phyloP scores from a whole-genome alignment of 805 yeast species.

The Lipomyces yamadae region DNA sequence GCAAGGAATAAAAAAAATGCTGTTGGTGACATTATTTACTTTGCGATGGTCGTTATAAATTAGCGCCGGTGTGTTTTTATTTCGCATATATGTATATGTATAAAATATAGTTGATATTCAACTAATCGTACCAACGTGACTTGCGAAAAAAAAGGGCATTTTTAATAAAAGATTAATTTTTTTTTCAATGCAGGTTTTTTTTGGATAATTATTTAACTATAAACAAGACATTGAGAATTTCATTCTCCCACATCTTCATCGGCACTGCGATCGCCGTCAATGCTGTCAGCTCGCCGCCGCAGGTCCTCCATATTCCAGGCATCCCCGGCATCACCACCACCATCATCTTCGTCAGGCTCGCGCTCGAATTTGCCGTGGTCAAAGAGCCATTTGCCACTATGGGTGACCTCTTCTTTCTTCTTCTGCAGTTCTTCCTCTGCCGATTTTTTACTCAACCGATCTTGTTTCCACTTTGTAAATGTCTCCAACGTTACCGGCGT shows the following conservation, averaged over 20 bases:
- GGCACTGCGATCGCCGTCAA: slow-evolving; percentile 28
- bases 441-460: slow-evolving; percentile 62
- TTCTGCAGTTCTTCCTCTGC: slow-evolving; percentile 51
- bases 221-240: neutral
- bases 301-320: slow-evolving; percentile 48
- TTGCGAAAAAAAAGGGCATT: too few species aligned
- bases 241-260: slow-evolving; percentile 19
- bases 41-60: neutral
- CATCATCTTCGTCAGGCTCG: slow-evolving; percentile 44
- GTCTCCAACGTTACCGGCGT: slow-evolving; percentile 87
- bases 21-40: neutral
- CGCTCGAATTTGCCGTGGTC: slow-evolving; percentile 47
- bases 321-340: slow-evolving; percentile 28
- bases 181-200: slow-evolving; percentile 5
- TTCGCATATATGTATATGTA: slow-evolving; percentile 3
- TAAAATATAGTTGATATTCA: neutral
- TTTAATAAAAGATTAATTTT: neutral
- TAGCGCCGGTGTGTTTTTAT: neutral
- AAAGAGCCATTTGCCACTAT: slow-evolving; percentile 43
- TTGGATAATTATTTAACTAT: neutral
- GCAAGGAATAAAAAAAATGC: neutral
- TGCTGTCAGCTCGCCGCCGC: slow-evolving; percentile 45
- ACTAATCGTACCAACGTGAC: neutral
- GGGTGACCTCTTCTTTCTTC: slow-evolving; percentile 46
- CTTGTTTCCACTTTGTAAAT: slow-evolving; percentile 80